Evolutionary conservation across 2,329 filamentous ascomycete genomes (phyloP).

Genomic region (Ampelomyces quisqualis): DNA sequence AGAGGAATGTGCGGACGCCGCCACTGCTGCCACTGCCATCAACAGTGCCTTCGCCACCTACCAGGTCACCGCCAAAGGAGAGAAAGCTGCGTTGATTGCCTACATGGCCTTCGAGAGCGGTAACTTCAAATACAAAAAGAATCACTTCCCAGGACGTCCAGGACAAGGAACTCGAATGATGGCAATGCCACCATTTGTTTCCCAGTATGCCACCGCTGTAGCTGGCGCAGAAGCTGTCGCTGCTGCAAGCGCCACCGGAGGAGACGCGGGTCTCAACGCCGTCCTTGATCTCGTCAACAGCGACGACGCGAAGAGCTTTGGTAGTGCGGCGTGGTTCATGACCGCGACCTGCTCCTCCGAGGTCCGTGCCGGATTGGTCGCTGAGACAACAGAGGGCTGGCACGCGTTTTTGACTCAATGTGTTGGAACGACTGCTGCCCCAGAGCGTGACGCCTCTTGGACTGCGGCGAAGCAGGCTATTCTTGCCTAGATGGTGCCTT

Average conservation of each 20-base stretch:
- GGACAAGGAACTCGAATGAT: conserved; percentile 74
- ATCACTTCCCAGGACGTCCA: conserved; percentile 60
- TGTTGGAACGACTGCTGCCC: conserved; percentile 52
- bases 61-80: conserved; percentile 54
- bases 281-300: conserved; percentile 55
- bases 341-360: conserved; percentile 53
- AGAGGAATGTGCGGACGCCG: conserved; percentile 61
- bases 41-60: conserved; percentile 59
- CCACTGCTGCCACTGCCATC: conserved; percentile 60
- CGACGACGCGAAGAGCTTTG: conserved; percentile 55
- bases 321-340: conserved; percentile 62
- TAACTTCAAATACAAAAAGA: conserved; percentile 70
- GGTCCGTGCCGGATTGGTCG: conserved; percentile 49
- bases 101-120: conserved; percentile 71
- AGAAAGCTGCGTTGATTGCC: conserved; percentile 69
- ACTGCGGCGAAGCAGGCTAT: conserved; percentile 42
- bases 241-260: conserved; percentile 33
- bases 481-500: conserved; percentile 1
- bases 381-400: conserved; percentile 54
- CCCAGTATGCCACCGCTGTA: conserved; percentile 56
- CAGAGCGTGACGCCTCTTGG: conserved; percentile 54
- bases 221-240: conserved; percentile 36
- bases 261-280: conserved; percentile 39
- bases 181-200: conserved; percentile 59
- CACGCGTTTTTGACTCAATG: conserved; percentile 56